A percentile compares a stretch with the other conserved stretches of the same genome.
These are phyloP conservation scores for Rhodotorula sp. DNA, from an alignment of 1,284 basidiomycete species.

Conservation along the genomic window DNA sequence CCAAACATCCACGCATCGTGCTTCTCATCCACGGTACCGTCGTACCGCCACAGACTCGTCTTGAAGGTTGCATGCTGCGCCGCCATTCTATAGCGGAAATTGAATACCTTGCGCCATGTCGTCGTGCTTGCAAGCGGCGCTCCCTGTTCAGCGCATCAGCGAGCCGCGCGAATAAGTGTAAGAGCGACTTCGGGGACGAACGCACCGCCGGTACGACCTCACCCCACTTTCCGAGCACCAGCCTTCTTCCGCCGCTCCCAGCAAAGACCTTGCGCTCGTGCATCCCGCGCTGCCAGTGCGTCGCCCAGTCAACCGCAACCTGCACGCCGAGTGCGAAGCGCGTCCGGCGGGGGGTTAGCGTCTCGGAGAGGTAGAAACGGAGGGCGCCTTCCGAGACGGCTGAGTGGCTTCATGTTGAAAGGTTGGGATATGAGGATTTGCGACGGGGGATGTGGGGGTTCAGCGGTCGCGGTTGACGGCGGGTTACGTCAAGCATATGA, in stretches of 20 bases:
- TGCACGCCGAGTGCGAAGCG: conserved; percentile 10
- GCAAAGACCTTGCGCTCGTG: conserved; percentile 3
- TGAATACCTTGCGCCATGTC: not conserved
- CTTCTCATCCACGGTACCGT: not conserved
- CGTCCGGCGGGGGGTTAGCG: not conserved
- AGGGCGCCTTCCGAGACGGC: conserved; percentile 28
- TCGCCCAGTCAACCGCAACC: conserved; percentile 21
- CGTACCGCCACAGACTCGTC: not conserved
- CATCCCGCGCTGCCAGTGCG: not conserved
- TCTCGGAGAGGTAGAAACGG: conserved; percentile 15
- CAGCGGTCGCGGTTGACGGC: too few relatives aligned
- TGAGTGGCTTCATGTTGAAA: not conserved
- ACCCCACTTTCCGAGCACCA: conserved; percentile 16
- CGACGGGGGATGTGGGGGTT: too few relatives aligned
- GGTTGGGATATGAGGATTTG: too few relatives aligned
- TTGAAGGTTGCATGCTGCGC: conserved; percentile 1
- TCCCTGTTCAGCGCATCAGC: not conserved
- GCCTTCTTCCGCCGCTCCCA: conserved; percentile 4
- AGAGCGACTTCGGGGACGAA: too few relatives aligned
- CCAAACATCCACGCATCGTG: conserved; percentile 7
- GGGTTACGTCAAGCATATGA: too few relatives aligned
- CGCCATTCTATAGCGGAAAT: conserved; percentile 5
- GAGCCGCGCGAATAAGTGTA: accelerated
- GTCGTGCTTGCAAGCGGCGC: not conserved
- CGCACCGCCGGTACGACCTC: conserved; percentile 10